phyloP scores from a whole-genome alignment of 106 monocot genomes.

The Cymbidium sinense region DNA sequence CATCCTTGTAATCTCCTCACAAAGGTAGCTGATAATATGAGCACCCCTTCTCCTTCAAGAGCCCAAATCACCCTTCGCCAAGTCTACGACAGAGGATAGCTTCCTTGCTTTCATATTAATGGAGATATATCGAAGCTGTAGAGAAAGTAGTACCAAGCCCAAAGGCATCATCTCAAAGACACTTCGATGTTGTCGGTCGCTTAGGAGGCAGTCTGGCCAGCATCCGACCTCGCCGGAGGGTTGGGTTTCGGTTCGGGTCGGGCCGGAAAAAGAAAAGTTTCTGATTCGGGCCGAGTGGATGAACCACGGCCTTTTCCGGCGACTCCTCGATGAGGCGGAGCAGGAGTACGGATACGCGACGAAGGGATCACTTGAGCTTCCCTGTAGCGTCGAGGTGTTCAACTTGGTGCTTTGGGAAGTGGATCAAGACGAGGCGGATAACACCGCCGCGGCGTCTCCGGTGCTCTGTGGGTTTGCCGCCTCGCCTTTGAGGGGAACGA shows the following conservation, averaged over 20 bases:
- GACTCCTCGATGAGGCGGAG: constrained; percentile 56
- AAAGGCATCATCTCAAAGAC: neutral
- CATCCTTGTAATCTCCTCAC: too few relatives aligned
- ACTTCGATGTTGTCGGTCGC: neutral
- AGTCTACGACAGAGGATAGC: constrained; percentile 7
- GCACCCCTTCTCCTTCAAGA: neutral
- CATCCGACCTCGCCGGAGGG: constrained; percentile 21
- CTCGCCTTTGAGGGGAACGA: neutral
- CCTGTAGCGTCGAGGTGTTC: constrained; percentile 39
- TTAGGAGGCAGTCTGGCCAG: neutral
- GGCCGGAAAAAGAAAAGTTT: constrained; percentile 43
- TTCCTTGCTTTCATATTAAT: neutral
- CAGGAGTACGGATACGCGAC: constrained; percentile 38
- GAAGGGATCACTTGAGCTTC: constrained; percentile 38
- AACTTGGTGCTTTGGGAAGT: constrained; percentile 41
- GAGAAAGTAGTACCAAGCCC: neutral
- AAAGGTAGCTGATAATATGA: neutral
- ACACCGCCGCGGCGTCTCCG: constrained; percentile 4
- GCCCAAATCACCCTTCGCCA: neutral
- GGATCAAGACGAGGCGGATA: constrained; percentile 17
- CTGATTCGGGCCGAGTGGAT: constrained; percentile 29
- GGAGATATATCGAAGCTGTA: neutral
- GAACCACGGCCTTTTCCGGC: constrained; percentile 58
- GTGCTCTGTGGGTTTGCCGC: constrained; percentile 1
- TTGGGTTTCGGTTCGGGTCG: constrained; percentile 50